These are phyloP conservation scores for Primulina huaijiensis DNA, from an alignment of 257 asterid genomes.

Conservation along the genomic window DNA sequence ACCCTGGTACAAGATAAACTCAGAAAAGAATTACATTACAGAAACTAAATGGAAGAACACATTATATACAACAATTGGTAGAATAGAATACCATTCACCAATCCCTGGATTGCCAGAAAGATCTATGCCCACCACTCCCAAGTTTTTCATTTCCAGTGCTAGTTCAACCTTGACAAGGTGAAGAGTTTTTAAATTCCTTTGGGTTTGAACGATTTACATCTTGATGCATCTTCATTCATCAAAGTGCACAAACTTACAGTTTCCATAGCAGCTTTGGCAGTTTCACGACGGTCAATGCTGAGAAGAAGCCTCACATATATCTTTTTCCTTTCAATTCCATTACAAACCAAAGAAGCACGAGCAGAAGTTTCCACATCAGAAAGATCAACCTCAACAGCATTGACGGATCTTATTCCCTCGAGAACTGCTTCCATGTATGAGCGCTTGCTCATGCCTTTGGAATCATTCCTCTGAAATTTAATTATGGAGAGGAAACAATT, in stretches of 20 bases:
- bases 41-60: not conserved
- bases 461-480: constrained; percentile 58
- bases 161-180: constrained; percentile 62
- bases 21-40: constrained; percentile 15
- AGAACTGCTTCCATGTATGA: constrained; percentile 84
- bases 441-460: constrained; percentile 86
- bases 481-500: not conserved
- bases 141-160: constrained; percentile 63
- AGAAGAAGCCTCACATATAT: constrained; percentile 81
- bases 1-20: constrained; percentile 43
- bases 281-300: constrained; percentile 90
- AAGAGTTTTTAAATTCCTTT: constrained; percentile 18
- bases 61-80: constrained; percentile 15
- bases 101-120: constrained; percentile 85
- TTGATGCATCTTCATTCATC: constrained; percentile 7
- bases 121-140: constrained; percentile 89
- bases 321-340: constrained; percentile 46
- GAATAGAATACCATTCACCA: constrained; percentile 81
- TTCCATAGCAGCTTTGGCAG: constrained; percentile 88
- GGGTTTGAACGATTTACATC: constrained; percentile 14
- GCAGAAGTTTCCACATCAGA: constrained; percentile 33
- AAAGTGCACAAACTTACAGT: constrained; percentile 52
- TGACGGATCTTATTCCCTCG: constrained; percentile 68
- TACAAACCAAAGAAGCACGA: constrained; percentile 24
- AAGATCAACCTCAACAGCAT: constrained; percentile 52